Conservation (phyloP, 2,329 filamentous ascomycete genomes). For the Paecilomyces variotii region DNA sequence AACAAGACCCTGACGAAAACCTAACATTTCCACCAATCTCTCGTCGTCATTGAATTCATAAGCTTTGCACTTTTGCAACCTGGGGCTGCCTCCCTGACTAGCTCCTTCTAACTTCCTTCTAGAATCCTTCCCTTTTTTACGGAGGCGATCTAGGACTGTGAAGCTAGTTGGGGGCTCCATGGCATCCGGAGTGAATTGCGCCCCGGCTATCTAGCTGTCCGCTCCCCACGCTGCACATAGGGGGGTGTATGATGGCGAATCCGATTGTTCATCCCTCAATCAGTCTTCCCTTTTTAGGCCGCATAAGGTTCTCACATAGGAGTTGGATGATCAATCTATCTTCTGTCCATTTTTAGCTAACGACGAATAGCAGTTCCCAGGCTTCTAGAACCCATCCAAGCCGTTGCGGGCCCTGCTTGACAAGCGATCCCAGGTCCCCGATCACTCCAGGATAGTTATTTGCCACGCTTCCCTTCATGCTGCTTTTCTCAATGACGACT, state of each 20-base stretch:
- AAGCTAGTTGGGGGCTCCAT: background rate
- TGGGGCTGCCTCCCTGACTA: background rate
- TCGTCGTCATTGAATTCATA: background rate
- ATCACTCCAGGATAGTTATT: background rate
- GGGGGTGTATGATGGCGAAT: background rate
- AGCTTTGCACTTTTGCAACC: background rate
- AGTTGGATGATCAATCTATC: background rate
- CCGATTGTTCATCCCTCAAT: background rate
- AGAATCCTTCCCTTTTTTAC: background rate
- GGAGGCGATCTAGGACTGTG: background rate
- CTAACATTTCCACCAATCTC: background rate
- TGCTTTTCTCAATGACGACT: background rate
- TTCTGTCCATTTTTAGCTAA: background rate
- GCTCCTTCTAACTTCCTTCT: background rate
- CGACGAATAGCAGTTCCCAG: background rate
- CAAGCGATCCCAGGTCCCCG: background rate
- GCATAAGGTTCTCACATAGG: background rate
- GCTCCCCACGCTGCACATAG: background rate
- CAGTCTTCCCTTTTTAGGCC: background rate
- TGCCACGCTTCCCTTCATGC: background rate
- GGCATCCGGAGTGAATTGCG: background rate
- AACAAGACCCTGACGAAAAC: background rate
- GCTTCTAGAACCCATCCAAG: background rate
- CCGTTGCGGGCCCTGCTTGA: background rate
- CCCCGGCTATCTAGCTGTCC: background rate